Percentiles rank a stretch among this genome's conserved stretches.
Conservation (phyloP, 2,329 filamentous ascomycete species). For the Botrytis squamosa region DNA sequence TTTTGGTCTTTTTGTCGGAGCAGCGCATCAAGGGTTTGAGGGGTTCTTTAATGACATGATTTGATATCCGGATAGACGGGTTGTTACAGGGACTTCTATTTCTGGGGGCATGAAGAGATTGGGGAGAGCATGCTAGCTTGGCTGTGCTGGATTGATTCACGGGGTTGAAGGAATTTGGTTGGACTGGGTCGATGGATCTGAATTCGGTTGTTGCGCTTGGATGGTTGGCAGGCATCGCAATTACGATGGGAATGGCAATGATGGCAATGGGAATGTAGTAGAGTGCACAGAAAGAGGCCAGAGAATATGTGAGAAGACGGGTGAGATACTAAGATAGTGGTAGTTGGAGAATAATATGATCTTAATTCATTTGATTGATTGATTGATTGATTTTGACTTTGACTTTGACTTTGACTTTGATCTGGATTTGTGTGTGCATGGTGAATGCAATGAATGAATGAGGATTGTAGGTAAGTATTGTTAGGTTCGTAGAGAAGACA, state of each 20-base stretch:
- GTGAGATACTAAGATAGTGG: neutral
- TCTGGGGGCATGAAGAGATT: neutral
- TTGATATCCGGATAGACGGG: conserved; percentile 17
- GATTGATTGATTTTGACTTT: too few relatives aligned
- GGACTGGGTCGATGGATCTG: neutral
- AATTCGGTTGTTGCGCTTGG: neutral
- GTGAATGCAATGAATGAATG: neutral
- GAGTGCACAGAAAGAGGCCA: neutral
- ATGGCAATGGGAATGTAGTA: neutral
- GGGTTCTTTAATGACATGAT: conserved; percentile 13
- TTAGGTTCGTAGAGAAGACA: too few relatives aligned
- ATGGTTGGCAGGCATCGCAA: neutral
- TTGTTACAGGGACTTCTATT: neutral
- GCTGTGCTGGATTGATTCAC: neutral
- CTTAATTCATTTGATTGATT: conserved; percentile 6
- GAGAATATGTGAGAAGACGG: neutral
- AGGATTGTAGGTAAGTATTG: too few relatives aligned
- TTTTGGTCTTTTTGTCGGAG: neutral
- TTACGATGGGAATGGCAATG: neutral
- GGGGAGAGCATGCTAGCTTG: neutral
- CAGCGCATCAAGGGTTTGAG: neutral
- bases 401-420: neutral
- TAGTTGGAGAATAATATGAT: neutral
- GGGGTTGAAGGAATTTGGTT: neutral
- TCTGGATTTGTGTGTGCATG: neutral